A percentile compares a stretch with the other conserved stretches of the same genome.
phyloP scores from a whole-genome alignment of 257 asterid species.

The Haberlea rhodopensis region DNA sequence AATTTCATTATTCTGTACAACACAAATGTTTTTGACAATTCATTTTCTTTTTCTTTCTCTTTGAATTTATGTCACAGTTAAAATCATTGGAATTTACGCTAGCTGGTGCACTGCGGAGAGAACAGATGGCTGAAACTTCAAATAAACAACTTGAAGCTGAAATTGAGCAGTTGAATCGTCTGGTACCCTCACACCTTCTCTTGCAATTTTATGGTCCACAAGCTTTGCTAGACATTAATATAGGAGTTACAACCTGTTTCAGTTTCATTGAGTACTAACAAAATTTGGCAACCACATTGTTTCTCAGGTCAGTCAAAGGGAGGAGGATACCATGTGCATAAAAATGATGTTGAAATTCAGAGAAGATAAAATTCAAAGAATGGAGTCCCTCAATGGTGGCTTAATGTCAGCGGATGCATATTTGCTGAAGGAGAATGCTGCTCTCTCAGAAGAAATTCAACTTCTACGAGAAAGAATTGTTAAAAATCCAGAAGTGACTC shows the following conservation, averaged over 20 bases:
- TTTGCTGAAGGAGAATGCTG: slow-evolving; percentile 67
- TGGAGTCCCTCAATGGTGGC: slow-evolving; percentile 81
- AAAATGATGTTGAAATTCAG: slow-evolving; percentile 96
- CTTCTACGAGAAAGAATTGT: slow-evolving; percentile 68
- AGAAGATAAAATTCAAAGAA: slow-evolving; percentile 95
- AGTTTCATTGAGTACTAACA: slow-evolving; percentile 9
- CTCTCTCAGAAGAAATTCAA: slow-evolving; percentile 68
- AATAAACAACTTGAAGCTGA: slow-evolving; percentile 80
- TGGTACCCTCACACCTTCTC: slow-evolving; percentile 46
- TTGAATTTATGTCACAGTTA: slow-evolving; percentile 42
- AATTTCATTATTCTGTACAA: background rate
- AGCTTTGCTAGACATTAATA: slow-evolving; percentile 2
- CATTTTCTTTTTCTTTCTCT: slow-evolving; percentile 16
- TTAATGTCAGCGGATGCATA: slow-evolving; percentile 61
- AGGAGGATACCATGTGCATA: slow-evolving; percentile 89
- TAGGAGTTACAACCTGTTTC: background rate
- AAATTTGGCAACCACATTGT: slow-evolving; percentile 9
- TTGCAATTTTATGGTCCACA: slow-evolving; percentile 11
- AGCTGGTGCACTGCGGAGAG: slow-evolving; percentile 90
- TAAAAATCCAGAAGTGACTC: slow-evolving; percentile 94
- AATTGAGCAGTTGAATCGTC: slow-evolving; percentile 85
- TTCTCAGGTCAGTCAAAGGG: slow-evolving; percentile 83
- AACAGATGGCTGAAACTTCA: slow-evolving; percentile 80
- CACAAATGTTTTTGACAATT: slow-evolving; percentile 15
- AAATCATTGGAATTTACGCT: slow-evolving; percentile 82